Evolutionary conservation across 2,329 filamentous ascomycete species (phyloP).

Genomic region (Calonectria ilicicola): DNA sequence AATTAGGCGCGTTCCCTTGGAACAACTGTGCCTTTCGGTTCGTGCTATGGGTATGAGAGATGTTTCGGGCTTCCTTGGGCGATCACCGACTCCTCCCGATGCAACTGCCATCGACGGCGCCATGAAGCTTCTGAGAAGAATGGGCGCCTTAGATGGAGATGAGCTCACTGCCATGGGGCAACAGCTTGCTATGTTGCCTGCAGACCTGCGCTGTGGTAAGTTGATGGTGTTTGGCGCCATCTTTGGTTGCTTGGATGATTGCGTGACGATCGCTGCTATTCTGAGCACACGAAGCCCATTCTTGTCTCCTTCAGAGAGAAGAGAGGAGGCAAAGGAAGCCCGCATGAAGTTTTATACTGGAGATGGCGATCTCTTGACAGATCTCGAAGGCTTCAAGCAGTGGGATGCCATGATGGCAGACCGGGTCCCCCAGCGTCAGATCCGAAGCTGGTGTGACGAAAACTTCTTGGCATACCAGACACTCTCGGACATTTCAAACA

Average conservation of each 20-base stretch:
- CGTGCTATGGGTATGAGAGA: slow-evolving; percentile 93
- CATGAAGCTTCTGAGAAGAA: slow-evolving; percentile 80
- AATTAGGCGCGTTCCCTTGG: slow-evolving; percentile 90
- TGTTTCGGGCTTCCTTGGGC: slow-evolving; percentile 82
- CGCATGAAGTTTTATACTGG: slow-evolving; percentile 79
- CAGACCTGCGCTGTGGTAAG: slow-evolving; percentile 92
- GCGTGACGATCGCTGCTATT: slow-evolving; percentile 89
- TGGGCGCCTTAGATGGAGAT: slow-evolving; percentile 89
- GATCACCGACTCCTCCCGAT: slow-evolving; percentile 90
- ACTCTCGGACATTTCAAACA: slow-evolving; percentile 88
- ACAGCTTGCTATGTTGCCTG: slow-evolving; percentile 94
- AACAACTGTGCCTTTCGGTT: slow-evolving; percentile 94
- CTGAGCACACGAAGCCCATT: slow-evolving; percentile 93
- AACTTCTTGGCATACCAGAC: slow-evolving; percentile 89
- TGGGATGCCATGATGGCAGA: slow-evolving; percentile 78
- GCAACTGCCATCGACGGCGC: slow-evolving; percentile 88
- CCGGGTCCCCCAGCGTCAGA: slow-evolving; percentile 69
- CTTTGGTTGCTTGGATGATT: slow-evolving; percentile 91
- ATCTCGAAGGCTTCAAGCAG: slow-evolving; percentile 84
- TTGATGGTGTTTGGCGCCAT: slow-evolving; percentile 95
- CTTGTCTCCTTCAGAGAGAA: slow-evolving; percentile 82
- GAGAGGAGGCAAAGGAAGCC: slow-evolving; percentile 84
- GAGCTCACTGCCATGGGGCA: slow-evolving; percentile 91
- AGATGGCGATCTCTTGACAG: slow-evolving; percentile 90
- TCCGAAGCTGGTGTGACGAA: slow-evolving; percentile 83